A percentile compares a stretch with the other conserved stretches of the same genome.
Conservation (phyloP, 192 early-diverging fungal genomes). For the Helicostylum pulchrum region DNA sequence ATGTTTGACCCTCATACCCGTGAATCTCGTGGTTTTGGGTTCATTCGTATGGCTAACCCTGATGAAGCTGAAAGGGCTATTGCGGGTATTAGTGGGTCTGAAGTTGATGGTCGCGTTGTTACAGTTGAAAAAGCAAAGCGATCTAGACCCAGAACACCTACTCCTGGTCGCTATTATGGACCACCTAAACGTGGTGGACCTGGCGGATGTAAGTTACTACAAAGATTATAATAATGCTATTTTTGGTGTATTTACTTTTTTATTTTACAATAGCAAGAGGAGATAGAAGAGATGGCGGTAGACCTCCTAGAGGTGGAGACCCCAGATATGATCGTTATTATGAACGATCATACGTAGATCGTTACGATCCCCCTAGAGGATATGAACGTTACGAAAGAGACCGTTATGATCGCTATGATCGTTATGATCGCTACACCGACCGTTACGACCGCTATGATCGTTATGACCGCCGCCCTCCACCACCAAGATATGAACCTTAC, state of each 20-base stretch:
- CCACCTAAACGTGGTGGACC: conserved; percentile 60
- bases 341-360: conserved; percentile 32
- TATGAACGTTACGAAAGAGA: conserved; percentile 33
- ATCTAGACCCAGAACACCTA: conserved; percentile 66
- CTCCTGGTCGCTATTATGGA: conserved; percentile 77
- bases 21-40: conserved; percentile 87
- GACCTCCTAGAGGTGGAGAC: conserved; percentile 33
- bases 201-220: conserved; percentile 32
- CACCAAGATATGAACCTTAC: conserved; percentile 40
- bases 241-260: background rate
- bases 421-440: conserved; percentile 32
- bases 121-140: conserved; percentile 78
- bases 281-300: conserved; percentile 20
- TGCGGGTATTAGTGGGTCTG: conserved; percentile 58
- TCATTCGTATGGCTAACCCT: conserved; percentile 66
- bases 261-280: background rate
- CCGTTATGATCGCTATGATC: conserved; percentile 37
- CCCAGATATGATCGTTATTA: conserved; percentile 43
- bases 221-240: background rate
- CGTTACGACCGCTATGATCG: conserved; percentile 39
- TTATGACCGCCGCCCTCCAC: conserved; percentile 41
- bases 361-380: conserved; percentile 25
- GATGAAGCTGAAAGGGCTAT: conserved; percentile 74
- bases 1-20: conserved; percentile 79
- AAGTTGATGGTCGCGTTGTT: conserved; percentile 80